These are phyloP conservation scores for Solanum medicagineum DNA, from an alignment of 257 asterid species.

Conservation along the genomic window DNA sequence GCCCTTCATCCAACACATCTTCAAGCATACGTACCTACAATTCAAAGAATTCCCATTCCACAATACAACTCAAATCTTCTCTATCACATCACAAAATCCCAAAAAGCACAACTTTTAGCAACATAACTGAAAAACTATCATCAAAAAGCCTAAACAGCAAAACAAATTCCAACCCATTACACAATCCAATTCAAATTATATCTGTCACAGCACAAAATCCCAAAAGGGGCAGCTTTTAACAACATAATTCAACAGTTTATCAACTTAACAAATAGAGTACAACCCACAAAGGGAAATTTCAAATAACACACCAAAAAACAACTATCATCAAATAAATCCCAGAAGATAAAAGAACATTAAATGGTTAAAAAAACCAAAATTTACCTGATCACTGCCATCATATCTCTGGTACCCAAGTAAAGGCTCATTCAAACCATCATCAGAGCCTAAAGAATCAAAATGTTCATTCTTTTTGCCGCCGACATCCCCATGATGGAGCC, in stretches of 20 bases:
- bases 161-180: not conserved
- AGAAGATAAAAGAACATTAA: not conserved
- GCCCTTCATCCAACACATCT: slow-evolving; percentile 59
- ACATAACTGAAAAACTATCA: not conserved
- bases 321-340: not conserved
- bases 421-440: slow-evolving; percentile 63
- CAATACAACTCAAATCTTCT: not conserved
- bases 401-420: slow-evolving; percentile 39
- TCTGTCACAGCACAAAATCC: not conserved
- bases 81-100: not conserved
- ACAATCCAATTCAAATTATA: not conserved
- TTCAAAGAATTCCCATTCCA: not conserved
- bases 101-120: not conserved
- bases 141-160: not conserved
- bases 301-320: not conserved
- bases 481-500: slow-evolving; percentile 71
- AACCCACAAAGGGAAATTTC: not conserved
- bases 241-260: not conserved
- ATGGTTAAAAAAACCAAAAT: not conserved
- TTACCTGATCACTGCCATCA: slow-evolving; percentile 35
- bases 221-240: not conserved
- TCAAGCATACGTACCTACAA: slow-evolving; percentile 32
- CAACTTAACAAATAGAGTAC: not conserved
- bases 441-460: slow-evolving; percentile 33
- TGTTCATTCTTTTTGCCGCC: slow-evolving; percentile 47